A percentile compares a stretch with the other conserved stretches of the same genome.
phyloP scores from a whole-genome alignment of 1,139 yeast genomes.

The Diutina sp. region DNA sequence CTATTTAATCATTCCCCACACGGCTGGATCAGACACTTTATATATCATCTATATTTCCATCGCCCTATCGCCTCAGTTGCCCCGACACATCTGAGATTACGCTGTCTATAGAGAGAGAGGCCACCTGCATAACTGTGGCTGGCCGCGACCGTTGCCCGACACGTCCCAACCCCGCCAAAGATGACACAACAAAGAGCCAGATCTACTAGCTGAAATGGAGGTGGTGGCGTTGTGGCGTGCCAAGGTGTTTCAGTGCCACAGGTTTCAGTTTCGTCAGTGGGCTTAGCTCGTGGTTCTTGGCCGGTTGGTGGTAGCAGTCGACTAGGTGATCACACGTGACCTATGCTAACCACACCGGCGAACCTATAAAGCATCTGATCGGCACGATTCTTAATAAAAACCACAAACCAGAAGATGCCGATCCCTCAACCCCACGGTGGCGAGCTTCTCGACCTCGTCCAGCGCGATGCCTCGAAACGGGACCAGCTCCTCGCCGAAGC shows the following conservation, averaged over 20 bases:
- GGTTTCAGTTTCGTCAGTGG: no score
- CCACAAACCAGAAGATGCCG: conserved; percentile 23
- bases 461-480: conserved; percentile 39
- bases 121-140: background rate
- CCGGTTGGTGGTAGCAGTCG: no score
- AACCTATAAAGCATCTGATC: background rate
- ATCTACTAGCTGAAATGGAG: no score
- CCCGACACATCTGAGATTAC: background rate
- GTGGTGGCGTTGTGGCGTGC: no score
- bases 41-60: no score
- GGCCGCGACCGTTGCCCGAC: background rate
- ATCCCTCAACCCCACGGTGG: conserved; percentile 94
- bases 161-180: no score
- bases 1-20: no score
- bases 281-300: no score
- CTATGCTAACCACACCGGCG: background rate
- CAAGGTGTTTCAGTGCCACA: no score
- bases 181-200: no score
- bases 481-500: background rate
- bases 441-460: conserved; percentile 67
- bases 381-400: background rate
- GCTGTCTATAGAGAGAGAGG: background rate
- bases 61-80: no score
- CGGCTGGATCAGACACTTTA: no score
- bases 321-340: background rate